Evolutionary conservation across 192 early-diverging fungal genomes (phyloP).

Genomic region (Backusella tuberculispora): DNA sequence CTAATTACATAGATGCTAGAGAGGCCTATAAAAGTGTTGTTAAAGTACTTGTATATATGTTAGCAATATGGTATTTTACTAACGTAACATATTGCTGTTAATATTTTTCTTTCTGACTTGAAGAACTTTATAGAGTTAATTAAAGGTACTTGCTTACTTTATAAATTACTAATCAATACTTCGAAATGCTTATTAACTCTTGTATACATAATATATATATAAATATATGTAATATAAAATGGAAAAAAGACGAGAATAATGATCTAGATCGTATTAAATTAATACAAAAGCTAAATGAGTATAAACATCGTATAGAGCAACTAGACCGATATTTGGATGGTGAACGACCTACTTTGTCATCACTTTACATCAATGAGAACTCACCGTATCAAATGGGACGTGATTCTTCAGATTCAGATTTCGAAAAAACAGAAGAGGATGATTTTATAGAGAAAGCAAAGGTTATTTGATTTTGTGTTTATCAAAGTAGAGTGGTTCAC

Average conservation of each 20-base stretch:
- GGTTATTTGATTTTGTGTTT: conserved; percentile 17
- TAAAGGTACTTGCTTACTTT: background rate
- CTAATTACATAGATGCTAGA: conserved; percentile 28
- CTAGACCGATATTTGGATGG: conserved; percentile 28
- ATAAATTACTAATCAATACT: background rate
- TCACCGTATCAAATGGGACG: conserved; percentile 12
- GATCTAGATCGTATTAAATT: conserved; percentile 23
- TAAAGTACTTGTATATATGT: conserved; percentile 23
- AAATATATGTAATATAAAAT: background rate
- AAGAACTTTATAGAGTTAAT: conserved; percentile 1
- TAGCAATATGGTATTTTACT: background rate
- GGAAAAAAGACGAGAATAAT: background rate
- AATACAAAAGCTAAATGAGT: conserved; percentile 40
- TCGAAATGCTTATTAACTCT: background rate
- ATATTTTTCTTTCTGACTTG: background rate
- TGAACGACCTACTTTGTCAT: background rate
- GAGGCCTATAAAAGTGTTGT: conserved; percentile 33
- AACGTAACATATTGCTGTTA: background rate
- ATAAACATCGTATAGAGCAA: conserved; percentile 36
- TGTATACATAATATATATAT: background rate
- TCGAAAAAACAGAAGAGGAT: conserved; percentile 14
- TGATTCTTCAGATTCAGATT: conserved; percentile 2
- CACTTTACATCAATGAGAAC: conserved; percentile 21
- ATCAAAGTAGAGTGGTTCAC: background rate
- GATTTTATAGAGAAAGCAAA: conserved; percentile 33